Percentiles rank a stretch among this genome's conserved stretches.
Conservation (phyloP, 2,329 filamentous ascomycete species). For the Lachnellula cervina region DNA sequence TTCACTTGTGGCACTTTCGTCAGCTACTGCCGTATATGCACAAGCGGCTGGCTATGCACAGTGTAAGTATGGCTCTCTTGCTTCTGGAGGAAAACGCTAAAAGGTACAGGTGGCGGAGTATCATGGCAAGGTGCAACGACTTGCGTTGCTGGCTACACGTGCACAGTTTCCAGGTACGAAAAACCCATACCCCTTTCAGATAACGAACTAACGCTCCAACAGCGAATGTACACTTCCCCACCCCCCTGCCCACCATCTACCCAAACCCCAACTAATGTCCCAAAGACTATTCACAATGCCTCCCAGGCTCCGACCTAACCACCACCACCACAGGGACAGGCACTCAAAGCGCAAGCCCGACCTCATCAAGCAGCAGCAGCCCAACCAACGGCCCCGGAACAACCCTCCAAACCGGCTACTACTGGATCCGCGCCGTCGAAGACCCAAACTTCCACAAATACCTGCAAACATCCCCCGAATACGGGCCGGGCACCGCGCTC, state of each 20-base stretch:
- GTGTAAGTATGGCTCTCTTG: constrained; percentile 13
- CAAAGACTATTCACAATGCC: constrained; percentile 36
- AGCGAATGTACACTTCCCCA: constrained; percentile 11
- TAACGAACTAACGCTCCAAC: background rate
- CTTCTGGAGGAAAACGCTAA: background rate
- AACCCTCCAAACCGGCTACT: constrained; percentile 42
- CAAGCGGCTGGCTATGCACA: constrained; percentile 22
- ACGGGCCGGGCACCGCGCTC: constrained; percentile 43
- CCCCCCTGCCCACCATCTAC: background rate
- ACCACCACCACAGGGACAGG: constrained; percentile 10
- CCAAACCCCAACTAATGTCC: background rate
- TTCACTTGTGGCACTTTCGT: background rate
- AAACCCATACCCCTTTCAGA: background rate
- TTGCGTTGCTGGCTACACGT: constrained; percentile 25
- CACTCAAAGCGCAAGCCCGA: background rate
- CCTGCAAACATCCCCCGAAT: constrained; percentile 43
- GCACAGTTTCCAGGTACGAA: constrained; percentile 27
- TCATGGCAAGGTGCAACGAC: constrained; percentile 23
- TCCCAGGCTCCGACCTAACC: constrained; percentile 32
- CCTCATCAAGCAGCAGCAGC: constrained; percentile 15
- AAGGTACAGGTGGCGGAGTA: constrained; percentile 22
- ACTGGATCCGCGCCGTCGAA: constrained; percentile 53
- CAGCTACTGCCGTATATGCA: constrained; percentile 11
- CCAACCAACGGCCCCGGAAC: constrained; percentile 33
- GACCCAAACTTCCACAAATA: constrained; percentile 54